Evolutionary conservation across 2,329 filamentous ascomycete species (phyloP).

Genomic region (Ophiostoma sp.): DNA sequence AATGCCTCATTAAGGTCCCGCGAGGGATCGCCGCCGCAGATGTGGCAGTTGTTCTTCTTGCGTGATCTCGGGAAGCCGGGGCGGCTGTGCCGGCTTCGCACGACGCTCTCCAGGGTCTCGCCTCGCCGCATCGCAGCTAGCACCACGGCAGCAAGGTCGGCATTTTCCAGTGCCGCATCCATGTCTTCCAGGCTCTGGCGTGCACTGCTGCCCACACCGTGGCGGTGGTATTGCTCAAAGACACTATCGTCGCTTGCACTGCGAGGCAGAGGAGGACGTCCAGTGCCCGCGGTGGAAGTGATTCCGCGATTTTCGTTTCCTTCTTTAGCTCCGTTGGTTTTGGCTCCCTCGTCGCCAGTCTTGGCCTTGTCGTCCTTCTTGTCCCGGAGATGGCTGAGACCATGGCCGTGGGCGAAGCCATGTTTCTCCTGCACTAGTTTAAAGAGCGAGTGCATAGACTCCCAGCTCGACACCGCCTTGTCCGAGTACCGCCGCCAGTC

Average conservation of each 20-base stretch:
- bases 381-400: slow-evolving; percentile 27
- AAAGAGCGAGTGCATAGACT: slow-evolving; percentile 39
- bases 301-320: background rate
- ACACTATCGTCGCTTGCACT: slow-evolving; percentile 19
- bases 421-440: slow-evolving; percentile 37
- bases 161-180: slow-evolving; percentile 46
- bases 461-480: slow-evolving; percentile 40
- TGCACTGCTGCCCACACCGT: slow-evolving; percentile 34
- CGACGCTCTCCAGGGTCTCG: slow-evolving; percentile 37
- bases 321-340: background rate
- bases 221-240: slow-evolving; percentile 15
- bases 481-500: slow-evolving; percentile 33
- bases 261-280: slow-evolving; percentile 3
- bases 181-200: slow-evolving; percentile 34
- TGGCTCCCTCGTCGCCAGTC: background rate
- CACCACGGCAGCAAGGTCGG: slow-evolving; percentile 43
- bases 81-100: slow-evolving; percentile 29
- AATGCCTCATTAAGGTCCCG: background rate
- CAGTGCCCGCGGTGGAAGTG: background rate
- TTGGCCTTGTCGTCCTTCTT: background rate
- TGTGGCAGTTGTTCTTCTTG: background rate
- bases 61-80: background rate
- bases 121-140: slow-evolving; percentile 45
- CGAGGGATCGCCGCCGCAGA: background rate
- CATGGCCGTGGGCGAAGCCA: slow-evolving; percentile 27